Base-by-base conservation (phyloP, 305 asterid genomes). In the Fraxinus dipetala region DNA sequence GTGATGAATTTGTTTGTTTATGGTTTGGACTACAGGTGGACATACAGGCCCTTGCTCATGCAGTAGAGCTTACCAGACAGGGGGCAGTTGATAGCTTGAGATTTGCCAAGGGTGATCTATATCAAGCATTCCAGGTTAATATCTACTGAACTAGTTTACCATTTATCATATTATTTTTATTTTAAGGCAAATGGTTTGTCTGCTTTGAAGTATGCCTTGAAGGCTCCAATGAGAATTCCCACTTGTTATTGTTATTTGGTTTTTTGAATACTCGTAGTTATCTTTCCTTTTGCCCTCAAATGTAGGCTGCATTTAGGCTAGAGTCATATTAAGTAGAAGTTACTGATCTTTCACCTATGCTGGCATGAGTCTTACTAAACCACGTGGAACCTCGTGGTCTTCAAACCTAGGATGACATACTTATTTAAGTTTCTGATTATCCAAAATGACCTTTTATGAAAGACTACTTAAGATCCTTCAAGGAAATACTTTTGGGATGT, bases 31-130 rank as follows among this genome's bases (percentile, higher is more conserved):
- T 61, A 76, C 89, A 96, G 98, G 97, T 90, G 90, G 99, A 96
- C 86, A 92, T 96, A 84, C 99, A 96, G 89, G 98, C 97, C 78
- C 98, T 94, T 86, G 99, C 98, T 80, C 98, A 94, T 91, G 98
- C 99, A 1, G 98, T 93, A 86, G 98, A 96, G 89, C 93, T 96
- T 75, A 92, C 98, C 20, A 92, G 99, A 86, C 99, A 94, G 86
- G 97, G 97, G 85, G 98, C 97, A 36, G 90, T 96, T 75, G 98
- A 96, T 82, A 94, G 99, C 93, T 85, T 96, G 95, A 94, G 92
- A 87, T 89, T 93, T 86, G 92, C 99, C 73, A 94, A 91, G 95
- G 99, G 99, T 54, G 97, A 94, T 84, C 61, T 93, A 69, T 85
- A 89, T 87, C 94, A 85, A 91, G 98, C 98, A 81, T 96, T 96